Conservation (phyloP, 2,329 filamentous ascomycete genomes). For the Phoma herbarum region DNA sequence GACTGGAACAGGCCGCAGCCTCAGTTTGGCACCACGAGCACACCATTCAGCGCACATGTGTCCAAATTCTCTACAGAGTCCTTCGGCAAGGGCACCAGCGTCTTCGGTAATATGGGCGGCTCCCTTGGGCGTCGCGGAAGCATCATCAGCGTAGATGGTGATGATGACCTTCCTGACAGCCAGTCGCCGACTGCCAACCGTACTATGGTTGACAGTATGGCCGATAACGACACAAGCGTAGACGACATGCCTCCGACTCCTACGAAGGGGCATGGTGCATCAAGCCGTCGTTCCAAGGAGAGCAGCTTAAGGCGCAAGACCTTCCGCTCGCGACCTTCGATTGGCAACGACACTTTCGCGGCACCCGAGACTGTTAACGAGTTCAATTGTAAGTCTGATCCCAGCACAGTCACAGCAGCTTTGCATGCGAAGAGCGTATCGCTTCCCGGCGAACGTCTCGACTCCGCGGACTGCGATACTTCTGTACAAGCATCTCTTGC, state of each 20-base stretch:
- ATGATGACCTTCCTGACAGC: slow-evolving; percentile 59
- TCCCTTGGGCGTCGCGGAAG: slow-evolving; percentile 69
- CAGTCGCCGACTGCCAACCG: slow-evolving; percentile 65
- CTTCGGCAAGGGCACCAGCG: slow-evolving; percentile 70
- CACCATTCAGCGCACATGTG: slow-evolving; percentile 75
- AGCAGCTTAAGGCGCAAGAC: slow-evolving; percentile 61
- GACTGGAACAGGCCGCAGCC: slow-evolving; percentile 72
- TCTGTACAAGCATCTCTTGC: slow-evolving; percentile 44
- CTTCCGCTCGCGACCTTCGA: slow-evolving; percentile 56
- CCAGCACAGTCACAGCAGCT: slow-evolving; percentile 19
- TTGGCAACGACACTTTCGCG: slow-evolving; percentile 58
- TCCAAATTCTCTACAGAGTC: slow-evolving; percentile 71
- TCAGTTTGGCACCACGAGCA: slow-evolving; percentile 80
- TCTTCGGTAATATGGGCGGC: slow-evolving; percentile 67
- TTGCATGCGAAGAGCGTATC: slow-evolving; percentile 45
- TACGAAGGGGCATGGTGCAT: slow-evolving; percentile 72
- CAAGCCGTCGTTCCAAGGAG: slow-evolving; percentile 57
- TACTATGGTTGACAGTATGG: slow-evolving; percentile 47
- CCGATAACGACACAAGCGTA: slow-evolving; percentile 64
- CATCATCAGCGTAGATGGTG: slow-evolving; percentile 81
- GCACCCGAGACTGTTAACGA: slow-evolving; percentile 46
- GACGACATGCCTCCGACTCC: slow-evolving; percentile 94
- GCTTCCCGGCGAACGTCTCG: slow-evolving; percentile 43
- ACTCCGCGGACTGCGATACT: slow-evolving; percentile 40
- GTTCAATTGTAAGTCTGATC: slow-evolving; percentile 50